These are phyloP conservation scores for Ogataea ganodermae DNA, from an alignment of 805 yeast genomes.

Conservation along the genomic window DNA sequence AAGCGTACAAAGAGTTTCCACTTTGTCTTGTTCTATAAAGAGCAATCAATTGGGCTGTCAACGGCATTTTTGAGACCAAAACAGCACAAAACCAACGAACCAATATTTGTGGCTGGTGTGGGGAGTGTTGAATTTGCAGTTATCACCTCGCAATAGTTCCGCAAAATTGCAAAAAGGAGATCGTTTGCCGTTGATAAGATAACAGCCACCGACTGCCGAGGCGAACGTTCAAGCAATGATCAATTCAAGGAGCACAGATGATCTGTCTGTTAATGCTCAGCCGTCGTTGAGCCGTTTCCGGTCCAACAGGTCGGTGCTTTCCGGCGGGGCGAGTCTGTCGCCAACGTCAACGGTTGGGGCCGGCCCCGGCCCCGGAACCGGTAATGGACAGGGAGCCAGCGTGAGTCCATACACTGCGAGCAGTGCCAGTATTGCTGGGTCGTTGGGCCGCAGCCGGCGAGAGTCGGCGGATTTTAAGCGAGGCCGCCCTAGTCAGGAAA, in stretches of 20 bases:
- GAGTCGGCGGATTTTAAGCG: not conserved
- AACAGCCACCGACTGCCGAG: not conserved
- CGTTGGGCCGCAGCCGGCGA: constrained; percentile 1
- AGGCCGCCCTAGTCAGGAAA: constrained; percentile 10
- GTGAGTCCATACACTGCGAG: not conserved
- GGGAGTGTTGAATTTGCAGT: too few relatives aligned
- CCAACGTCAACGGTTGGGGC: constrained; percentile 12
- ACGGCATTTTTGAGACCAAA: too few relatives aligned
- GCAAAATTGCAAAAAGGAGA: too few relatives aligned
- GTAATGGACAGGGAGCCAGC: too few relatives aligned
- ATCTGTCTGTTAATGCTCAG: not conserved
- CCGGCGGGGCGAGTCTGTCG: constrained; percentile 12
- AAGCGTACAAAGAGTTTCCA: not conserved
- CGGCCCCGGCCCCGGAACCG: constrained; percentile 16
- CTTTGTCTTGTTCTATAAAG: too few relatives aligned
- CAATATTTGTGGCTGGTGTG: not conserved
- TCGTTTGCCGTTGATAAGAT: not conserved
- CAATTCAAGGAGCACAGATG: not conserved
- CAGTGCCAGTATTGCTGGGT: not conserved
- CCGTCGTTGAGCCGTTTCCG: constrained; percentile 4
- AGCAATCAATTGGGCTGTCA: too few relatives aligned
- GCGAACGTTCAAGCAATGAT: not conserved
- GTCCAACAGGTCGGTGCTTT: constrained; percentile 10
- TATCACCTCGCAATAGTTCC: too few relatives aligned
- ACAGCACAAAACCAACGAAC: too few relatives aligned